These are phyloP conservation scores for Ganoderma lingzhi DNA, from an alignment of 1,284 basidiomycete genomes.

Conservation along the genomic window DNA sequence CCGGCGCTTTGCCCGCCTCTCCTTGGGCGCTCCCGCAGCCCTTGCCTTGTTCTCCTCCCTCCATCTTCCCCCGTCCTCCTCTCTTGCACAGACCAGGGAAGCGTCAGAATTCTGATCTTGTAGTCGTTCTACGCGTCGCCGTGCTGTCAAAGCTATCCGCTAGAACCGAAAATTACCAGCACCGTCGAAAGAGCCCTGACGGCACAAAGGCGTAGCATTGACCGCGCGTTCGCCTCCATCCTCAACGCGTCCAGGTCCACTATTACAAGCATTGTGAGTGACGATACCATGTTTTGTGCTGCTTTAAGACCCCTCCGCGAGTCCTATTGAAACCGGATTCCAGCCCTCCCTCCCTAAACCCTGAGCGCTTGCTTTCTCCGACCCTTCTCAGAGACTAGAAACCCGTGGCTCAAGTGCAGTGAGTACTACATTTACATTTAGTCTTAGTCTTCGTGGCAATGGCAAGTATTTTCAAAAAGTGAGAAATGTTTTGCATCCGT, in stretches of 20 bases:
- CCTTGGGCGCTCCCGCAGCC: constrained; percentile 8
- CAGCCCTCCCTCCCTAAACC: background rate
- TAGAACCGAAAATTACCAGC: background rate
- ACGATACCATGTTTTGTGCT: background rate
- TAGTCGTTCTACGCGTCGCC: background rate
- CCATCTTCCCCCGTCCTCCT: background rate
- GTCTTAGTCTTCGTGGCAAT: background rate
- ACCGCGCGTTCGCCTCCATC: background rate
- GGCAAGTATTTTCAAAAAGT: too few relatives aligned
- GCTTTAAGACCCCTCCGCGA: background rate
- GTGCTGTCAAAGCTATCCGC: background rate
- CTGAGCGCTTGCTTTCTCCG: background rate
- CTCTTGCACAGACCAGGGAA: background rate
- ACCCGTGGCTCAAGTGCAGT: background rate
- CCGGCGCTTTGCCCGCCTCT: constrained; percentile 16
- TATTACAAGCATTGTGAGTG: background rate
- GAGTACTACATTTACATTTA: background rate
- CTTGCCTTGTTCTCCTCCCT: background rate
- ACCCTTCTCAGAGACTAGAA: background rate
- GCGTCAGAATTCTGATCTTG: background rate
- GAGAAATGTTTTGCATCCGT: background rate
- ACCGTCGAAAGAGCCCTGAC: background rate
- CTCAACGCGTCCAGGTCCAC: background rate
- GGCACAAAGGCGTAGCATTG: background rate
- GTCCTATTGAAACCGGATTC: background rate